These are phyloP conservation scores for Phytophthora ramorum DNA, from an alignment of 352 stramenopile genomes.

Conservation along the genomic window DNA sequence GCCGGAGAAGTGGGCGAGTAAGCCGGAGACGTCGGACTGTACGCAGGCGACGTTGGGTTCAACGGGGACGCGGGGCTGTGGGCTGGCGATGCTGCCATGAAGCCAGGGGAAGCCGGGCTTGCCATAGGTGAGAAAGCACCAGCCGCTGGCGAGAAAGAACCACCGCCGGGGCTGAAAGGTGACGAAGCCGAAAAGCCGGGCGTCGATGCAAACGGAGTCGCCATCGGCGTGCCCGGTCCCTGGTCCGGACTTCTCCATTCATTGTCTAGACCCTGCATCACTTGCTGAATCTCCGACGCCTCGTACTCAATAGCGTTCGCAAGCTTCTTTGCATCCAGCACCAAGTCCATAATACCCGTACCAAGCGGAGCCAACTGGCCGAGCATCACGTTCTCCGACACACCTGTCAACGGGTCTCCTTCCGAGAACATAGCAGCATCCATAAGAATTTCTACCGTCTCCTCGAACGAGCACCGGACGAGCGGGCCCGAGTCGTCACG, in stretches of 20 bases:
- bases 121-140: conserved; percentile 89
- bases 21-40: conserved; percentile 77
- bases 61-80: conserved; percentile 79
- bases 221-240: conserved; percentile 80
- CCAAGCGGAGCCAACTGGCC: conserved; percentile 96
- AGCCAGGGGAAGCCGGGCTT: conserved; percentile 74
- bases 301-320: conserved; percentile 98
- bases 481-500: conserved; percentile 98
- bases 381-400: conserved; percentile 99
- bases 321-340: conserved; percentile 98
- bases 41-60: conserved; percentile 87
- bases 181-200: conserved; percentile 91
- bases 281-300: conserved; percentile 91
- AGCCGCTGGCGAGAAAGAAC: conserved; percentile 90
- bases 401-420: conserved; percentile 96
- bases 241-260: conserved; percentile 89
- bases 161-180: conserved; percentile 83
- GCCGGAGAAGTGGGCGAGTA: conserved; percentile 85
- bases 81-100: conserved; percentile 77
- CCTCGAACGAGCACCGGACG: conserved; percentile 98
- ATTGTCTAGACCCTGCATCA: conserved; percentile 93
- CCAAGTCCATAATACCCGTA: conserved; percentile 97
- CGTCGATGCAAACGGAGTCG: conserved; percentile 86
- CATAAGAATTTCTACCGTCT: conserved; percentile 99
- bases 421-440: conserved; percentile 98